Conservation (phyloP, 2,329 filamentous ascomycete species). For the Pseudogymnoascus sp. region DNA sequence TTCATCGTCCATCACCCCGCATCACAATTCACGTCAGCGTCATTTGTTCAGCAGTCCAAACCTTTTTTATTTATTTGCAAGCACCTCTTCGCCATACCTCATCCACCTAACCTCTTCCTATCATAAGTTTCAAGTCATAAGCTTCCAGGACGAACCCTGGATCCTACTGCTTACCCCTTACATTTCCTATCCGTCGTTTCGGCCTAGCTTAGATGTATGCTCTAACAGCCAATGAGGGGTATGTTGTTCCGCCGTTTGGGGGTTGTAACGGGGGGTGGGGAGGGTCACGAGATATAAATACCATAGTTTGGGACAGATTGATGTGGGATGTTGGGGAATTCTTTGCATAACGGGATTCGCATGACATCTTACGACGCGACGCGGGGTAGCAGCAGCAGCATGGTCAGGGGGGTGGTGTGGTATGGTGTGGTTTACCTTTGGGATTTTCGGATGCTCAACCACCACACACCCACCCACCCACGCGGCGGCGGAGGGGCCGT, state of each 20-base stretch:
- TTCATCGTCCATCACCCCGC: not conserved
- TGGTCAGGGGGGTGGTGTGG: not conserved
- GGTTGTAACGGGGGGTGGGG: not conserved
- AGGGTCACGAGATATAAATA: not conserved
- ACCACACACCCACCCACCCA: not conserved
- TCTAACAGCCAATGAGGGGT: slow-evolving; percentile 7
- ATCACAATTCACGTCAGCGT: not conserved
- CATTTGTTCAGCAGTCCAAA: not conserved
- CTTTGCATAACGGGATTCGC: not conserved
- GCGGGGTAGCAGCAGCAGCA: not conserved
- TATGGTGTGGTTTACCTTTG: not conserved
- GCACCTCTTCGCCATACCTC: slow-evolving; percentile 1
- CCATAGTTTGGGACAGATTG: slow-evolving; percentile 1
- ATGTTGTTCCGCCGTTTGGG: not conserved
- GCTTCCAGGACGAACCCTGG: slow-evolving; percentile 5
- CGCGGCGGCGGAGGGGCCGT: not conserved
- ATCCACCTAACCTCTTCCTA: not conserved
- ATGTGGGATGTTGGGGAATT: not conserved
- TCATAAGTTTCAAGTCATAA: slow-evolving; percentile 1
- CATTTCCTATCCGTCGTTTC: not conserved
- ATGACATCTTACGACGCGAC: not conserved
- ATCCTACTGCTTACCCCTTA: slow-evolving; percentile 7
- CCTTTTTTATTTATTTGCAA: not conserved
- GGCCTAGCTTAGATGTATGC: slow-evolving; percentile 9
- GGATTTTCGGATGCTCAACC: not conserved